These are phyloP conservation scores for Sporobolus alterniflorus DNA, from an alignment of 202 grass and related monocot species.

Conservation along the genomic window DNA sequence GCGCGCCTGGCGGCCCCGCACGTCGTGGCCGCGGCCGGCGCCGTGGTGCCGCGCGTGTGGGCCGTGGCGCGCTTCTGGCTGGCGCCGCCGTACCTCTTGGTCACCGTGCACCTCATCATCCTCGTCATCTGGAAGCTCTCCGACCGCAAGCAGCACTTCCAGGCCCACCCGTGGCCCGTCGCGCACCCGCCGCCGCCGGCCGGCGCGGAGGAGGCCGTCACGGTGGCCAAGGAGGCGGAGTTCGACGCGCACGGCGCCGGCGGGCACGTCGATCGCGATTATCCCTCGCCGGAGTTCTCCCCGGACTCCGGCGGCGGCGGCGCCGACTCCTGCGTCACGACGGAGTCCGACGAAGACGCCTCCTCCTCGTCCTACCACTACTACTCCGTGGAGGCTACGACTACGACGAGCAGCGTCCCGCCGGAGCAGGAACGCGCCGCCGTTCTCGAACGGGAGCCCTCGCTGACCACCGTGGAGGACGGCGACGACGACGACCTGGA, in stretches of 20 bases:
- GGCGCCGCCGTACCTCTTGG: slow-evolving; percentile 85
- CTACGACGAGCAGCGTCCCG: slow-evolving; percentile 14
- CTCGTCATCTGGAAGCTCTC: slow-evolving; percentile 98
- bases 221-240: slow-evolving; percentile 8
- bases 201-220: background rate
- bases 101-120: slow-evolving; percentile 94
- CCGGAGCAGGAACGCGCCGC: slow-evolving; percentile 24
- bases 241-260: background rate
- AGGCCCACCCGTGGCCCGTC: slow-evolving; percentile 28
- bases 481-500: slow-evolving; percentile 67
- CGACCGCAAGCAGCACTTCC: slow-evolving; percentile 59
- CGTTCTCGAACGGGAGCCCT: background rate
- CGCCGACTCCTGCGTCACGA: slow-evolving; percentile 70
- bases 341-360: slow-evolving; percentile 62
- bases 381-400: background rate
- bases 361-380: slow-evolving; percentile 24
- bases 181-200: background rate
- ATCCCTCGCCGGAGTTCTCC: slow-evolving; percentile 25
- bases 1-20: slow-evolving; percentile 52
- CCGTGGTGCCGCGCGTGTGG: slow-evolving; percentile 44
- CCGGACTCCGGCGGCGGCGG: slow-evolving; percentile 48
- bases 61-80: slow-evolving; percentile 47
- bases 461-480: background rate
- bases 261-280: background rate
- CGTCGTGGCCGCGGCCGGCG: slow-evolving; percentile 33